Evolutionary conservation across 257 asterid genomes (phyloP).

Genomic region (Nicotiana sylvestris): DNA sequence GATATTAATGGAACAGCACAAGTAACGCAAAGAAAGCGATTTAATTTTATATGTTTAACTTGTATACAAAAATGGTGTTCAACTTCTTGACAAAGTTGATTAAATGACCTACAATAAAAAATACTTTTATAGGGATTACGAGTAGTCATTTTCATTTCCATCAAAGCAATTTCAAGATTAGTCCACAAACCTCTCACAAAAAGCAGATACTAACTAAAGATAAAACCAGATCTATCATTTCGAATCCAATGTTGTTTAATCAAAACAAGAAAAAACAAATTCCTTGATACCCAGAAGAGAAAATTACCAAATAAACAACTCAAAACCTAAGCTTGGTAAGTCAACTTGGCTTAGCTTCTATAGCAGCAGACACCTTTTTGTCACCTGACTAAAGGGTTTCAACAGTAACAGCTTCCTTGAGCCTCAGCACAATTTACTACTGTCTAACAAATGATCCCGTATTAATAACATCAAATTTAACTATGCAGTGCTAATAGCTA

Average conservation of each 20-base stretch:
- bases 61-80: neutral
- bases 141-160: neutral
- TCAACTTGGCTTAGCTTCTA: conserved; percentile 28
- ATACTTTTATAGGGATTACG: no score
- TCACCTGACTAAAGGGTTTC: conserved; percentile 26
- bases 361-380: conserved; percentile 33
- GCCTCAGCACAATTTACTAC: neutral
- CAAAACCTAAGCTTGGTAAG: conserved; percentile 39
- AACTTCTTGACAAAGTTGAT: no score
- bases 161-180: neutral
- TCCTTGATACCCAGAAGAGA: neutral
- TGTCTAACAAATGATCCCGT: neutral
- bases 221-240: neutral
- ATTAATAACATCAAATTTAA: no score
- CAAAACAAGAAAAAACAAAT: neutral
- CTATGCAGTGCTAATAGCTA: neutral
- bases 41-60: neutral
- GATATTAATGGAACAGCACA: neutral
- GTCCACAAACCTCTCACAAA: neutral
- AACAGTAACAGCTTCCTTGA: conserved; percentile 15
- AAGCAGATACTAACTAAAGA: neutral
- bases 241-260: neutral
- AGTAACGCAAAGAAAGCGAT: conserved; percentile 9
- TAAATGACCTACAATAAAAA: no score
- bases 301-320: neutral